phyloP scores from a whole-genome alignment of 1,284 basidiomycete genomes.

The Ceratobasidium sp. region DNA sequence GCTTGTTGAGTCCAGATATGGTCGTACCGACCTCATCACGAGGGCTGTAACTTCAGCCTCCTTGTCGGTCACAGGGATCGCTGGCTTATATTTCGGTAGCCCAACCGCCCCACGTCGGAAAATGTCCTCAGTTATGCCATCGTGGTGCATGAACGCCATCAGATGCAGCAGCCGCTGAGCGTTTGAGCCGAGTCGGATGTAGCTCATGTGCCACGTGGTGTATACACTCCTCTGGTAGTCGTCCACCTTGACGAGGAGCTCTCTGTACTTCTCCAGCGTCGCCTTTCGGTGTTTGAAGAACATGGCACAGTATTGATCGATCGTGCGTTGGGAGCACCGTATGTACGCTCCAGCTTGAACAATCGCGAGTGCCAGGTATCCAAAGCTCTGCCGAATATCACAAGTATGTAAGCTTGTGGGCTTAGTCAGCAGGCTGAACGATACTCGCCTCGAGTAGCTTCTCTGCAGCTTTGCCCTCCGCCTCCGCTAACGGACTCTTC shows the following conservation, averaged over 20 bases:
- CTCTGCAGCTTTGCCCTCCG: neutral
- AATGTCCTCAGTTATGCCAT: neutral
- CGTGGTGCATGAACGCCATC: slow-evolving; percentile 13
- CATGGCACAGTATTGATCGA: neutral
- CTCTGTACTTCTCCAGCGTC: neutral
- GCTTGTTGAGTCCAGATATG: neutral
- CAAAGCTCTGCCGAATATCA: neutral
- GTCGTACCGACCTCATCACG: neutral
- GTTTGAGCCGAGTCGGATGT: neutral
- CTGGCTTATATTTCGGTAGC: neutral
- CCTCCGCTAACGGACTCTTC: neutral
- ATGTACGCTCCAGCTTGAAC: slow-evolving; percentile 16
- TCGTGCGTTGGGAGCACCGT: no score
- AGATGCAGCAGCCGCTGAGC: neutral
- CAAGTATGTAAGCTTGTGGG: neutral
- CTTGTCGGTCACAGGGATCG: neutral
- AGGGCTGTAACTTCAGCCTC: neutral
- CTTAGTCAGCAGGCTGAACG: neutral
- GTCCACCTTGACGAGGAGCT: neutral
- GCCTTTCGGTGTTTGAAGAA: neutral
- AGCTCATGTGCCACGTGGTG: slow-evolving; percentile 18
- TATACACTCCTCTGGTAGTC: no score
- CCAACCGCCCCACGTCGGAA: slow-evolving; percentile 6
- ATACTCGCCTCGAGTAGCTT: slow-evolving; percentile 1
- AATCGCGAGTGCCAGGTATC: slow-evolving; percentile 16